Conservation (phyloP, 345 rosid species). For the Gossypium rotundifolium region DNA sequence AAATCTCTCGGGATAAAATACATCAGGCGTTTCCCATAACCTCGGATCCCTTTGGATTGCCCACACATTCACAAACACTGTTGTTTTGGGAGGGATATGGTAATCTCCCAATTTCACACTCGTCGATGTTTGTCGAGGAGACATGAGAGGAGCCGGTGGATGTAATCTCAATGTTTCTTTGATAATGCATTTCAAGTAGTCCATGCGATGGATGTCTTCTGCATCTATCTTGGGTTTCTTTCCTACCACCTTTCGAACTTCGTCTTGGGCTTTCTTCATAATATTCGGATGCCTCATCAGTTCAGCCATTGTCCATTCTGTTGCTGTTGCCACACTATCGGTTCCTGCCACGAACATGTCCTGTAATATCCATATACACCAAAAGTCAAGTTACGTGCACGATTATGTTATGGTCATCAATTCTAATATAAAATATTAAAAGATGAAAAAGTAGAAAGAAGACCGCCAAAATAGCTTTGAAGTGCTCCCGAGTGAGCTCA, state of each 20-base stretch:
- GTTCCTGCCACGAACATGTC: slow-evolving; percentile 1
- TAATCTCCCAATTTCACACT: neutral
- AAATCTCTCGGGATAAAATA: neutral
- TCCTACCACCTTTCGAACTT: neutral
- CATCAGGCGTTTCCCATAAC: neutral
- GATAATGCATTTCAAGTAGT: neutral
- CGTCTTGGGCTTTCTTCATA: neutral
- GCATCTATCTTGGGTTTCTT: neutral
- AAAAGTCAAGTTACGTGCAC: neutral
- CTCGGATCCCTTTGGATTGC: slow-evolving; percentile 2
- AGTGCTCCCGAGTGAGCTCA: neutral
- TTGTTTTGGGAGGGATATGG: neutral
- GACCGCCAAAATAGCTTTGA: neutral
- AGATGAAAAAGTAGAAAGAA: neutral
- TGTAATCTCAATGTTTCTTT: neutral
- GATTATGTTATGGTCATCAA: neutral
- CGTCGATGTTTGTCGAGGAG: neutral
- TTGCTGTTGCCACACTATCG: neutral
- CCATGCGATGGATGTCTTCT: neutral
- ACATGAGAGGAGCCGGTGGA: neutral
- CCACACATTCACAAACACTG: neutral
- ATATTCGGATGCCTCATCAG: neutral
- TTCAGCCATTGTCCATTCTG: neutral
- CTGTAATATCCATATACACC: neutral
- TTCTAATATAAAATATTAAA: neutral